Evolutionary conservation across 352 stramenopile genomes (phyloP).

Genomic region (Globisporangium alternatum): DNA sequence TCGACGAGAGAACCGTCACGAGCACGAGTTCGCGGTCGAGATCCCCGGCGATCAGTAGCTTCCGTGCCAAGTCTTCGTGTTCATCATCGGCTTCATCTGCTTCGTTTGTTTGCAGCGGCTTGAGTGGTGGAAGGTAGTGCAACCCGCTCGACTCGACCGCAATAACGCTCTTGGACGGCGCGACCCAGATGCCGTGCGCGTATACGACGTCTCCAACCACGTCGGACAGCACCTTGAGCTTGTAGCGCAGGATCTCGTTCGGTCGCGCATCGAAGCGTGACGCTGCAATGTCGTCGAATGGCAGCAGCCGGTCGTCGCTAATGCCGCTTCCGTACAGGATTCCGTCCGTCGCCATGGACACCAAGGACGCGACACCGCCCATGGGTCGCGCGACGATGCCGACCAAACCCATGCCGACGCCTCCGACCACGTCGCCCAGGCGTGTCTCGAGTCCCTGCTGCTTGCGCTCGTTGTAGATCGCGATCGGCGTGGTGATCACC

Average conservation of each 20-base stretch:
- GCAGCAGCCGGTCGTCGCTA: constrained; percentile 27
- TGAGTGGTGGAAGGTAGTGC: constrained; percentile 20
- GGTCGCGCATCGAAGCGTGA: constrained; percentile 43
- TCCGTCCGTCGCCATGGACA: constrained; percentile 76
- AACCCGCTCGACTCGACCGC: constrained; percentile 21
- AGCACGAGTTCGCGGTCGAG: constrained; percentile 22
- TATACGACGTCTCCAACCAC: constrained; percentile 50
- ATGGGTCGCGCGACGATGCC: constrained; percentile 77
- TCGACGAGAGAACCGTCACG: constrained; percentile 51
- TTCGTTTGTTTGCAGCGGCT: constrained; percentile 15
- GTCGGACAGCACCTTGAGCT: constrained; percentile 68
- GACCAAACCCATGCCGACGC: constrained; percentile 75
- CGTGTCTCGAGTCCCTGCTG: constrained; percentile 57
- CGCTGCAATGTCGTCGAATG: constrained; percentile 26
- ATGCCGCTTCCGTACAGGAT: constrained; percentile 62
- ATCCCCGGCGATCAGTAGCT: constrained; percentile 38
- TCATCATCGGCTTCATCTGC: constrained; percentile 1
- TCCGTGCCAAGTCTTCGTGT: constrained; percentile 26
- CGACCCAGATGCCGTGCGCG: constrained; percentile 63
- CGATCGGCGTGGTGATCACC: constrained; percentile 73
- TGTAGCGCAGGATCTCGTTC: constrained; percentile 76
- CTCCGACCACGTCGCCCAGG: constrained; percentile 61
- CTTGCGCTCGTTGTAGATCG: constrained; percentile 67
- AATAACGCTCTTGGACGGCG: constrained; percentile 25
- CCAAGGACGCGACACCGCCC: constrained; percentile 69